Evolutionary conservation across 2,329 filamentous ascomycete species (phyloP).

Genomic region (Cercospora nicotianae): DNA sequence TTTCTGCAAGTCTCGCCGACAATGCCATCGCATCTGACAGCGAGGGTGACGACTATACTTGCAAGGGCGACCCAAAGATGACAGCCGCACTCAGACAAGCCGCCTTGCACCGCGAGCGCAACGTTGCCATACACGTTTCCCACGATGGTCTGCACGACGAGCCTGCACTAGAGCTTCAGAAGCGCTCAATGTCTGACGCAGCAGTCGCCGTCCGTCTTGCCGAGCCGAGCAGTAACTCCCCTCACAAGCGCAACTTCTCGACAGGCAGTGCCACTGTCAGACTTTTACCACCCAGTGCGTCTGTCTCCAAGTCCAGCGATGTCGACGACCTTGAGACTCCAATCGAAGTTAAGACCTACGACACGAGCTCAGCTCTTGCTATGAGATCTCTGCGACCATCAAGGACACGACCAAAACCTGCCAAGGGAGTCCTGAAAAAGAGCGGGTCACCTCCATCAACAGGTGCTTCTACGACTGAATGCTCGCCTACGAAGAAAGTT

Average conservation of each 20-base stretch:
- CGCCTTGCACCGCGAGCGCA: background rate
- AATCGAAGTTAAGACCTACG: constrained; percentile 14
- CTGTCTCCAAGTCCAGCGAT: background rate
- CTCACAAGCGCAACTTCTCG: constrained; percentile 8
- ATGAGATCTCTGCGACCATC: constrained; percentile 17
- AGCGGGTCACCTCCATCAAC: constrained; percentile 10
- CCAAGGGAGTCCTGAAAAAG: constrained; percentile 26
- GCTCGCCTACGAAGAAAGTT: constrained; percentile 2
- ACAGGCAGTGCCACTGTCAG: constrained; percentile 1
- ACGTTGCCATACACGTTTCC: background rate
- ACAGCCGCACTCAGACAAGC: constrained; percentile 11
- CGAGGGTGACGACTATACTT: constrained; percentile 13
- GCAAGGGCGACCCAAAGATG: constrained; percentile 6
- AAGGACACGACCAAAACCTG: constrained; percentile 17
- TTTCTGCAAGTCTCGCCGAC: constrained; percentile 1
- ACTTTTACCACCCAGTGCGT: background rate
- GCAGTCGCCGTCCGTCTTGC: background rate
- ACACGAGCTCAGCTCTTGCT: background rate
- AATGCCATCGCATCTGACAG: constrained; percentile 12
- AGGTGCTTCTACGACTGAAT: constrained; percentile 6
- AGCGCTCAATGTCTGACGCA: constrained; percentile 10
- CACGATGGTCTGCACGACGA: background rate
- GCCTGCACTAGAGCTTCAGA: constrained; percentile 1
- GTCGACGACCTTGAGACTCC: constrained; percentile 12
- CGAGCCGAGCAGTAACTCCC: background rate